Conservation (phyloP, 768 basidiomycete genomes). For the Lepiota brunneoincarnata region DNA sequence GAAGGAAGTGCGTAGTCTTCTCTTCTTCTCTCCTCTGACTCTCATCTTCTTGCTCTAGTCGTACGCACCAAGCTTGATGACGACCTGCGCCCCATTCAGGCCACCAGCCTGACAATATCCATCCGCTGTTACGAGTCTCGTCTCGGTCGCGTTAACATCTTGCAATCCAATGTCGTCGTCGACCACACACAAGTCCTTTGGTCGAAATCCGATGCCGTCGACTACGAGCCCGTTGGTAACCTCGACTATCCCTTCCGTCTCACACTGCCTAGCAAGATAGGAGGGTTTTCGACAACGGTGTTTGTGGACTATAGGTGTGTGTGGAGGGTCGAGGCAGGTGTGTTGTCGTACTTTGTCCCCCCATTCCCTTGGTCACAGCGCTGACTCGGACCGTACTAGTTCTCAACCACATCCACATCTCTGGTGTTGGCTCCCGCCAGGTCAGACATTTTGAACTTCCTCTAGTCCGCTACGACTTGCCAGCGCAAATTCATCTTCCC, state of each 20-base stretch:
- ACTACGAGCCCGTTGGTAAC: slow-evolving; percentile 61
- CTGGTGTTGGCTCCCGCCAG: slow-evolving; percentile 66
- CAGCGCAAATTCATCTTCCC: slow-evolving; percentile 35
- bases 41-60: slow-evolving; percentile 34
- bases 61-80: slow-evolving; percentile 70
- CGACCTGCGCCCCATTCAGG: slow-evolving; percentile 65
- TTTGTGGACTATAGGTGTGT: slow-evolving; percentile 77
- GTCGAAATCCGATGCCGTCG: slow-evolving; percentile 56
- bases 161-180: slow-evolving; percentile 64
- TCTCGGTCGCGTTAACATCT: slow-evolving; percentile 52
- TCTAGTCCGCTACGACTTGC: slow-evolving; percentile 68
- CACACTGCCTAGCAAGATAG: slow-evolving; percentile 56
- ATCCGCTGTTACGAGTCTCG: slow-evolving; percentile 84
- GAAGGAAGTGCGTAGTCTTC: slow-evolving; percentile 59
- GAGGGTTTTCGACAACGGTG: slow-evolving; percentile 66
- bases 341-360: slow-evolving; percentile 26
- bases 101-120: slow-evolving; percentile 67
- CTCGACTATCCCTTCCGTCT: slow-evolving; percentile 72
- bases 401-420: slow-evolving; percentile 62
- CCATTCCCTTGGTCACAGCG: slow-evolving; percentile 16
- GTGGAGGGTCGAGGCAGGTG: slow-evolving; percentile 84
- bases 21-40: slow-evolving; percentile 12
- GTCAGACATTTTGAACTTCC: slow-evolving; percentile 70
- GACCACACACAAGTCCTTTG: slow-evolving; percentile 68
- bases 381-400: slow-evolving; percentile 36